Conservation (phyloP, 176 grass and related monocot species). For the Bothriochloa decipiens region DNA sequence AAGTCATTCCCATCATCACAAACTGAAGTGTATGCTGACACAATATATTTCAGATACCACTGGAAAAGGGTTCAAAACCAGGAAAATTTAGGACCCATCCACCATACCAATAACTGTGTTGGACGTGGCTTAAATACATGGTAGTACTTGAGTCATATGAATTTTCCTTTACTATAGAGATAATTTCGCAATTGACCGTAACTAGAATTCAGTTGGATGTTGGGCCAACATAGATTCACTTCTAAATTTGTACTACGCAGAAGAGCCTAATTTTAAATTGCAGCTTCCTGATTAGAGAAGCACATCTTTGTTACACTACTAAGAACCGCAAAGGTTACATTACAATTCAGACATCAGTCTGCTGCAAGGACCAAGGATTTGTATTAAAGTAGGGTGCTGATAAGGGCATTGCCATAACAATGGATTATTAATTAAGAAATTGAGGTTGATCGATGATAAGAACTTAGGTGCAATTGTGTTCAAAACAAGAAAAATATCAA, state of each 20-base stretch:
- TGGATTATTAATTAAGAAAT: background rate
- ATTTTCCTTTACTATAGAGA: background rate
- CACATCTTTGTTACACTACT: background rate
- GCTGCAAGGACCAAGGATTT: background rate
- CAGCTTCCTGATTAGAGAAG: background rate
- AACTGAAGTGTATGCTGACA: background rate
- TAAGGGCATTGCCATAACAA: slow-evolving; percentile 21
- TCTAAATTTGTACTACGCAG: background rate
- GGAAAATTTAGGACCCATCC: background rate
- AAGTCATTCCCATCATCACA: slow-evolving; percentile 7
- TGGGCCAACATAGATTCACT: slow-evolving; percentile 34
- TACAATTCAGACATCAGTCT: slow-evolving; percentile 21
- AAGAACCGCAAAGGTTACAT: slow-evolving; percentile 7
- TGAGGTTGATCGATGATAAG: background rate
- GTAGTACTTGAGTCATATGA: background rate
- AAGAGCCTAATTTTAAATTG: background rate
- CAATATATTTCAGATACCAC: background rate
- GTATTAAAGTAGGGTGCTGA: background rate
- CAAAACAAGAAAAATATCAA: slow-evolving; percentile 14
- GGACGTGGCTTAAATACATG: background rate
- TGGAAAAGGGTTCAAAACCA: background rate
- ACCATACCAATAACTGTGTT: background rate
- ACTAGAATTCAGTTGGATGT: slow-evolving; percentile 9
- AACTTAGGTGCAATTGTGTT: slow-evolving; percentile 18
- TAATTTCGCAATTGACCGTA: slow-evolving; percentile 6